These are phyloP conservation scores for Dactylonectria estremocensis DNA, from an alignment of 2,329 filamentous ascomycete species.

Conservation along the genomic window DNA sequence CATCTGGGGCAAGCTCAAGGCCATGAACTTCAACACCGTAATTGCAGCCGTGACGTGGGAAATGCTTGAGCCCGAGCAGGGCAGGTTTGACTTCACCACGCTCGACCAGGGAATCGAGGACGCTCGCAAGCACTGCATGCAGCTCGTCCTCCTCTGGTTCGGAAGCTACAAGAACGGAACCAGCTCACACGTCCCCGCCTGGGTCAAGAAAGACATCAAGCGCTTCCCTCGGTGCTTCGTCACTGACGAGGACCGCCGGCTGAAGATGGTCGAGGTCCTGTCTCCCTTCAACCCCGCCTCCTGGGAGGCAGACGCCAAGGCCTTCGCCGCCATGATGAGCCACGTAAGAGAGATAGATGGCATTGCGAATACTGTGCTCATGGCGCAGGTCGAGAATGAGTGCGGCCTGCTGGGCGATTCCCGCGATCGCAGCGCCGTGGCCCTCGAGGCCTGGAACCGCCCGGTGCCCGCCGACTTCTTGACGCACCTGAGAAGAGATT, in stretches of 20 bases:
- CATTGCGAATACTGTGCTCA: neutral
- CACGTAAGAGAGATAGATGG: conserved; percentile 4
- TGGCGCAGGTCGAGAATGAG: conserved; percentile 16
- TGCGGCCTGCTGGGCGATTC: conserved; percentile 10
- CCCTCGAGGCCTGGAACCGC: too few species aligned
- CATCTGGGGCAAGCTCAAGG: conserved; percentile 44
- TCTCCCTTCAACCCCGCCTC: neutral
- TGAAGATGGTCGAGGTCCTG: conserved; percentile 3
- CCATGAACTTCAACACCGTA: conserved; percentile 49
- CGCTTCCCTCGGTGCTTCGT: conserved; percentile 1
- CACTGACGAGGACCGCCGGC: neutral
- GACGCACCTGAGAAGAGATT: too few species aligned
- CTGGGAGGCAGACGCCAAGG: conserved; percentile 3
- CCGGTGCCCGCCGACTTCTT: too few species aligned
- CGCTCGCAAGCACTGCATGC: conserved; percentile 35
- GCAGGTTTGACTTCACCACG: conserved; percentile 46
- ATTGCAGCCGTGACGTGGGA: conserved; percentile 52
- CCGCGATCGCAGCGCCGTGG: neutral
- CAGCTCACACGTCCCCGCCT: neutral
- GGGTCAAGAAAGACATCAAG: conserved; percentile 1
- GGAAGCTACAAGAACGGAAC: conserved; percentile 5
- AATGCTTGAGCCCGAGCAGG: conserved; percentile 50
- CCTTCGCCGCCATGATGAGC: neutral
- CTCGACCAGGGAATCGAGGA: conserved; percentile 46
- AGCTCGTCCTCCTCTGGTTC: neutral